Base-by-base conservation (phyloP, 1,139 yeast genomes). In the Suhomyces ambrosiae region DNA sequence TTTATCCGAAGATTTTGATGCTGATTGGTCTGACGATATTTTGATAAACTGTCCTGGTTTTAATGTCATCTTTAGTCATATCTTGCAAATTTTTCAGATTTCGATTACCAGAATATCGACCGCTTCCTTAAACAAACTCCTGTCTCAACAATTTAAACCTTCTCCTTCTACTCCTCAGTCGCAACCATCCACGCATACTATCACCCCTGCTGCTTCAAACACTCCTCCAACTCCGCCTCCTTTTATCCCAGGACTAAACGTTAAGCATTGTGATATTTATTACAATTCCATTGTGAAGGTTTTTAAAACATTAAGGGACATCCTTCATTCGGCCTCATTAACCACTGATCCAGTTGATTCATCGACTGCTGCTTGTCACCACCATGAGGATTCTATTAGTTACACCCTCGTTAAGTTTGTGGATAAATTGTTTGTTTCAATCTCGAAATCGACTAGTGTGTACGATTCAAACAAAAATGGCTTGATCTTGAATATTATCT, bases 291-390 rank as follows among this genome's bases (percentile, higher is more conserved):
- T 65, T 18, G 60, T 68, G 41, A 65, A 76, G 53, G 52, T 70
- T 13, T 68, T 77, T 46, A 65, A 66, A 42, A 64, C 76, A 0
- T 44, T 77, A 13, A 60, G 82, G 33, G 81, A 78, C 48, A 59
- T 65, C 21, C 40, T 71, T 7, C 57, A 61, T 23, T 65, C 65
- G 43, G 49, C 61, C 26, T 18, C 29, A 14, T 31, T 32, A 29
- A 42, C 46, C 10, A 10, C 32, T 2, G 18, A 13, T 10, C 16
- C 27, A 2, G 13, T 26, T 9, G 22, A 16, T 8, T 32, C 40
- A 2, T 21, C 33, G 1, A 19, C 30, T 5, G 12, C 36, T 7
- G 16, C 38, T 9, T 23, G 30, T 7, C 37, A 29, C 16, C 32
- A 31, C 7, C 24, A 19, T 15, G 31, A 37, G 10, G 46, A 42